Percentiles rank a stretch among this genome's conserved stretches.
Evolutionary conservation across 2,329 filamentous ascomycete species (phyloP).

Genomic region (Nakataea oryzae): DNA sequence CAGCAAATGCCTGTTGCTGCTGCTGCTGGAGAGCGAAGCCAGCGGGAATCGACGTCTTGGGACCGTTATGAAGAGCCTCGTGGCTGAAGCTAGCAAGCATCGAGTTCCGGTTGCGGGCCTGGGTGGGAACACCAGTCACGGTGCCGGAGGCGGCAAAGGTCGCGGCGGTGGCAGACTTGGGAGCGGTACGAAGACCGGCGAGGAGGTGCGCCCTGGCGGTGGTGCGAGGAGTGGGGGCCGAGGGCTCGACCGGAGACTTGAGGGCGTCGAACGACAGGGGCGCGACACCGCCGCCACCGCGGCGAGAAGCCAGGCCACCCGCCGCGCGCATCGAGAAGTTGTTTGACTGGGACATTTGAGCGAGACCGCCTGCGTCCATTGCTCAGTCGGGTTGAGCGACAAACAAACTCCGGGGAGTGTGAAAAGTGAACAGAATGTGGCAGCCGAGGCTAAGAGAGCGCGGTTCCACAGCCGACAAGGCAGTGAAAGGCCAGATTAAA

Average conservation of each 20-base stretch:
- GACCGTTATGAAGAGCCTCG: slow-evolving; percentile 33
- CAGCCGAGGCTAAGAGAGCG: neutral
- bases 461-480: slow-evolving; percentile 1
- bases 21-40: slow-evolving; percentile 21
- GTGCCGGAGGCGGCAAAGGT: slow-evolving; percentile 39
- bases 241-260: slow-evolving; percentile 59
- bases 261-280: slow-evolving; percentile 69
- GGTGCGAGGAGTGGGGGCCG: slow-evolving; percentile 74
- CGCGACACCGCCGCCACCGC: slow-evolving; percentile 82
- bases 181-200: slow-evolving; percentile 84
- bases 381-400: slow-evolving; percentile 24
- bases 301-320: slow-evolving; percentile 71
- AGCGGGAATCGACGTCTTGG: slow-evolving; percentile 48
- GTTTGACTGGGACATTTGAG: slow-evolving; percentile 94
- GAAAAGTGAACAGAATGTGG: slow-evolving; percentile 1
- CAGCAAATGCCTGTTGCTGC: neutral
- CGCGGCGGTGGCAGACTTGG: slow-evolving; percentile 68
- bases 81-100: slow-evolving; percentile 30
- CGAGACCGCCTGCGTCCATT: slow-evolving; percentile 96
- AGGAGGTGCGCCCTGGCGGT: slow-evolving; percentile 82
- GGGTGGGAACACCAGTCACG: slow-evolving; percentile 22
- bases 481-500: neutral
- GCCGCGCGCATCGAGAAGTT: slow-evolving; percentile 67
- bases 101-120: slow-evolving; percentile 29
- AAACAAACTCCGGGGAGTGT: neutral